Evolutionary conservation across 768 basidiomycete genomes (phyloP).

Genomic region (Agaricus bisporus): DNA sequence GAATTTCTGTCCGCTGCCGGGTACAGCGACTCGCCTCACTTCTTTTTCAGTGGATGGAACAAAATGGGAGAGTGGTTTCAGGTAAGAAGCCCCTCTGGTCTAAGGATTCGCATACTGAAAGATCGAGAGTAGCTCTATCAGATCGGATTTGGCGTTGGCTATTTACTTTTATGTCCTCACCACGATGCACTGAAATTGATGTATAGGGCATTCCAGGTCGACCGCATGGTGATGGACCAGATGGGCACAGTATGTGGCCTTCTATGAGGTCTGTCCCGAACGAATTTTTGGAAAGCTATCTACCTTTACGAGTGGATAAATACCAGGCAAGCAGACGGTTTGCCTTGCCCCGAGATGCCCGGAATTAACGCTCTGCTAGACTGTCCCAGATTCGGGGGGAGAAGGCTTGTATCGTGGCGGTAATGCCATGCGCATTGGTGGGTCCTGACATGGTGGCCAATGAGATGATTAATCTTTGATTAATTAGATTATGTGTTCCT

Average conservation of each 20-base stretch:
- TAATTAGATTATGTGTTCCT: constrained; percentile 22
- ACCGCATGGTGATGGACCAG: constrained; percentile 19
- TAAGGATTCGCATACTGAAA: not conserved
- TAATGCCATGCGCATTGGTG: constrained; percentile 25
- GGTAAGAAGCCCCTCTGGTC: constrained; percentile 11
- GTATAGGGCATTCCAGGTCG: constrained; percentile 17
- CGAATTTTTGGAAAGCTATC: constrained; percentile 23
- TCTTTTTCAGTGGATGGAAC: constrained; percentile 24
- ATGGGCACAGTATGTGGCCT: constrained; percentile 26
- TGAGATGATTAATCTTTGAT: not conserved
- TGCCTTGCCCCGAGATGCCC: not conserved
- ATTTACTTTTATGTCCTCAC: not conserved
- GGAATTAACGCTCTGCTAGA: not conserved
- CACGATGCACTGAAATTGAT: not conserved
- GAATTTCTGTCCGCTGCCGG: constrained; percentile 24
- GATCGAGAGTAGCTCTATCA: constrained; percentile 17
- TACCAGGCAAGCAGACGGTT: constrained; percentile 14
- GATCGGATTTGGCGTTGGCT: constrained; percentile 20
- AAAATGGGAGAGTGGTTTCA: constrained; percentile 23
- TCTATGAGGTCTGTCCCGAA: constrained; percentile 26
- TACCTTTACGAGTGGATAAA: constrained; percentile 22
- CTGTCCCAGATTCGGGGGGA: constrained; percentile 25
- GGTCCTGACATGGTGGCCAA: not conserved
- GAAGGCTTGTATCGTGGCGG: constrained; percentile 23
- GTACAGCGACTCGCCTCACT: constrained; percentile 22